These are phyloP conservation scores for Zelonia costaricensis DNA, from an alignment of 208 protist species.

Conservation along the genomic window DNA sequence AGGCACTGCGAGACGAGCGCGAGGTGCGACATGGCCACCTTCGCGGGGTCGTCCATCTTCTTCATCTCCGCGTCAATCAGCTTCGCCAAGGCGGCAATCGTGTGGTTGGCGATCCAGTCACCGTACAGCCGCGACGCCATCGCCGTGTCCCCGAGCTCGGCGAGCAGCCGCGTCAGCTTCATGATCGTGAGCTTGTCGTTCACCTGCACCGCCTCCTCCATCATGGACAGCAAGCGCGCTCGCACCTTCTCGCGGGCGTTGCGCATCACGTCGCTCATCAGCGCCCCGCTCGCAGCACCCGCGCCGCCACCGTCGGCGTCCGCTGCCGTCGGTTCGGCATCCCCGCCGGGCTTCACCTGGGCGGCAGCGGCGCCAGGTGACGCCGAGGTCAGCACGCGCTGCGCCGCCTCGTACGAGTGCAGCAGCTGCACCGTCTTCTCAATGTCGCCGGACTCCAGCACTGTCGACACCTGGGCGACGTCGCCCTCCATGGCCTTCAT, in stretches of 20 bases:
- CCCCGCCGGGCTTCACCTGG: too few relatives aligned
- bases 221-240: slow-evolving; percentile 26
- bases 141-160: slow-evolving; percentile 42
- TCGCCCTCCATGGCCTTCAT: slow-evolving; percentile 49
- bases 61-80: slow-evolving; percentile 71
- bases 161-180: slow-evolving; percentile 46
- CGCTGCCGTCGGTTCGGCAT: too few relatives aligned
- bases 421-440: slow-evolving; percentile 57
- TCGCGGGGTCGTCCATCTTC: slow-evolving; percentile 70
- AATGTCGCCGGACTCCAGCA: slow-evolving; percentile 46
- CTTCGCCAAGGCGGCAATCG: slow-evolving; percentile 49
- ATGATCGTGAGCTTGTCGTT: slow-evolving; percentile 83
- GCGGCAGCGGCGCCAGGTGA: slow-evolving; percentile 6
- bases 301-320: too few relatives aligned
- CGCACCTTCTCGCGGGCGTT: slow-evolving; percentile 29
- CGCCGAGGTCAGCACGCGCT: slow-evolving; percentile 26
- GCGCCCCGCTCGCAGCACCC: background rate
- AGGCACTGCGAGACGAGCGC: slow-evolving; percentile 77
- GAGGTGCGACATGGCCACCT: slow-evolving; percentile 71
- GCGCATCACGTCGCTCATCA: slow-evolving; percentile 25
- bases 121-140: slow-evolving; percentile 56
- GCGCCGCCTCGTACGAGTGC: slow-evolving; percentile 63
- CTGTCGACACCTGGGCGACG: slow-evolving; percentile 27
- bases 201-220: slow-evolving; percentile 33
- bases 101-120: slow-evolving; percentile 70